Evolutionary conservation across 306 rosid genomes (phyloP).

Genomic region (Prosopis cineraria): DNA sequence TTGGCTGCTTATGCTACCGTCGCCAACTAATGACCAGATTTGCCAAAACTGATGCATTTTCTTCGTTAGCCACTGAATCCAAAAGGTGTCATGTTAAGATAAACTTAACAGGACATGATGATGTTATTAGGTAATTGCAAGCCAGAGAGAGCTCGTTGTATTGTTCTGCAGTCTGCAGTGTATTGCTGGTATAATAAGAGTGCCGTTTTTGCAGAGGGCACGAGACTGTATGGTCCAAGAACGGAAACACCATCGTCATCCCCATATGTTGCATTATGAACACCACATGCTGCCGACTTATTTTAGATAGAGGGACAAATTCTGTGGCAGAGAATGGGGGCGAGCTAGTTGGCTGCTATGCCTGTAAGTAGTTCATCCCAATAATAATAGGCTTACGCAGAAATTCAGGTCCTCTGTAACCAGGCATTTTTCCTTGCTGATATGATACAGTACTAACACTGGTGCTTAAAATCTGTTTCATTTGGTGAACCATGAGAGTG

Average conservation of each 20-base stretch:
- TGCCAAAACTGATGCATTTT: neutral
- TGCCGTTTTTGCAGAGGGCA: neutral
- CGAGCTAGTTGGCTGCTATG: constrained; percentile 13
- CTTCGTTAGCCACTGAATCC: neutral
- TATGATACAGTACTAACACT: neutral
- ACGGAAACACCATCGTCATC: constrained; percentile 11
- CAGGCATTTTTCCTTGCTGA: no score
- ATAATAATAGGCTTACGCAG: neutral
- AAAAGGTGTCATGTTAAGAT: constrained; percentile 6
- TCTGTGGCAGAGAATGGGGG: constrained; percentile 1
- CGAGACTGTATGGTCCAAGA: neutral
- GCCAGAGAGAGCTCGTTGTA: neutral
- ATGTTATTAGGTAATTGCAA: neutral
- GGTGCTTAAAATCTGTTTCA: neutral
- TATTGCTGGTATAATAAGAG: neutral
- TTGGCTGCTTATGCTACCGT: neutral
- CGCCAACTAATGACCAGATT: neutral
- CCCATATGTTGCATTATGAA: constrained; percentile 15
- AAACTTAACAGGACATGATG: neutral
- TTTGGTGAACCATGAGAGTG: neutral
- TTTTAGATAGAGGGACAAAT: constrained; percentile 17
- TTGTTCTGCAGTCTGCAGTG: neutral
- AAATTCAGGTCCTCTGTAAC: neutral
- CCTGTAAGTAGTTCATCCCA: neutral
- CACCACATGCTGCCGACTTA: constrained; percentile 20